Conservation (phyloP, 2,329 filamentous ascomycete species). For the Fusarium euwallaceae region DNA sequence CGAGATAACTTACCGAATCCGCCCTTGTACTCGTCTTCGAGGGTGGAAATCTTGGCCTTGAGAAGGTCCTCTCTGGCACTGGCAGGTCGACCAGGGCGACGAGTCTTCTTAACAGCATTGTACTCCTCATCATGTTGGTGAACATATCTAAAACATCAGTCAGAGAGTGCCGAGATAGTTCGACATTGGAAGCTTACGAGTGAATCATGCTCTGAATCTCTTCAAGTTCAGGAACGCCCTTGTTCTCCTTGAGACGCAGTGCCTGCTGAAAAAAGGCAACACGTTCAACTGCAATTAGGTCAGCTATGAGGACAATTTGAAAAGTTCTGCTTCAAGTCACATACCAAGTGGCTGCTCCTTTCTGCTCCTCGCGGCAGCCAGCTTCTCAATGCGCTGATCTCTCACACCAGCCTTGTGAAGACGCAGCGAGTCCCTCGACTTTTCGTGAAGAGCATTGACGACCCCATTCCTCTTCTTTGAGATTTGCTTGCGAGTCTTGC, state of each 20-base stretch:
- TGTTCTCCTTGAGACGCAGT: conserved; percentile 60
- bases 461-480: conserved; percentile 85
- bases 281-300: conserved; percentile 51
- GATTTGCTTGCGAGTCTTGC: conserved; percentile 91
- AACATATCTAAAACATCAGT: conserved; percentile 63
- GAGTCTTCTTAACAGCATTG: conserved; percentile 72
- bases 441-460: conserved; percentile 83
- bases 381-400: conserved; percentile 84
- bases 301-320: neutral
- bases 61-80: conserved; percentile 83
- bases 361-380: conserved; percentile 77
- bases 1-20: conserved; percentile 79
- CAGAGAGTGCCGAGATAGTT: neutral
- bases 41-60: conserved; percentile 75
- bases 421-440: conserved; percentile 86
- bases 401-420: conserved; percentile 83
- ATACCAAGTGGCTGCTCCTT: conserved; percentile 80
- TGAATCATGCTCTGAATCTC: conserved; percentile 73
- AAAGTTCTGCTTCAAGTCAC: conserved; percentile 39
- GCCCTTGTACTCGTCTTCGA: conserved; percentile 83
- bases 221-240: conserved; percentile 67
- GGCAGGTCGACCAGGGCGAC: conserved; percentile 83
- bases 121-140: conserved; percentile 80
- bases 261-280: conserved; percentile 77
- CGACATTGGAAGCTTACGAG: conserved; percentile 59